Percentiles rank a stretch among this genome's conserved stretches.
Evolutionary conservation across 371 early-diverging fungal genomes (phyloP).

Genomic region (Phascolomyces articulosus): DNA sequence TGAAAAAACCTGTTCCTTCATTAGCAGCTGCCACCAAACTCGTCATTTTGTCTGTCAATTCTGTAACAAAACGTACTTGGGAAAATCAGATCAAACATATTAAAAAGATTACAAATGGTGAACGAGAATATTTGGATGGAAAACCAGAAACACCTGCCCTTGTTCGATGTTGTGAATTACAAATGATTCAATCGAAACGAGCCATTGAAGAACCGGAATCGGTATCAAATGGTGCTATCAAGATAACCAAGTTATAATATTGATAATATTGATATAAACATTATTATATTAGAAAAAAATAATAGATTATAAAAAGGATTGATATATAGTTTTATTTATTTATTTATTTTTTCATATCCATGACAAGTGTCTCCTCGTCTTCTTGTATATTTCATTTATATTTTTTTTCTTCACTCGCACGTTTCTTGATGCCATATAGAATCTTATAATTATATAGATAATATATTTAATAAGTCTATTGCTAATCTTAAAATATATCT

Average conservation of each 20-base stretch:
- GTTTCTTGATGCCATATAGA: too few species aligned
- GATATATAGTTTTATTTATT: too few species aligned
- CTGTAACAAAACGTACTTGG: conserved; percentile 69
- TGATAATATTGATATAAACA: too few species aligned
- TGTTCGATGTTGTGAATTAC: conserved; percentile 64
- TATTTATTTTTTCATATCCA: too few species aligned
- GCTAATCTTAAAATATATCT: too few species aligned
- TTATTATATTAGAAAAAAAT: too few species aligned
- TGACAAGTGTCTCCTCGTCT: too few species aligned
- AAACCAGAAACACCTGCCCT: conserved; percentile 37
- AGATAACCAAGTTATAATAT: conserved; percentile 11
- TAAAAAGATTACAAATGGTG: conserved; percentile 11
- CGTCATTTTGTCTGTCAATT: conserved; percentile 74
- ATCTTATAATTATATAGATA: too few species aligned
- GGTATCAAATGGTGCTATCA: conserved; percentile 5
- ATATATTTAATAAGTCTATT: too few species aligned
- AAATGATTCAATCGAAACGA: conserved; percentile 64
- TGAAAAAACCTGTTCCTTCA: conserved; percentile 13
- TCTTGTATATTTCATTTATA: too few species aligned
- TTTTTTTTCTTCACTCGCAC: too few species aligned
- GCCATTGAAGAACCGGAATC: conserved; percentile 60
- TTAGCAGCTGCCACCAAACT: conserved; percentile 51
- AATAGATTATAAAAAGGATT: too few species aligned
- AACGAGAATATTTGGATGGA: conserved; percentile 27
- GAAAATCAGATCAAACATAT: conserved; percentile 36